Evolutionary conservation across 2,329 filamentous ascomycete genomes (phyloP).

Genomic region (Paracamarosporium sp.): DNA sequence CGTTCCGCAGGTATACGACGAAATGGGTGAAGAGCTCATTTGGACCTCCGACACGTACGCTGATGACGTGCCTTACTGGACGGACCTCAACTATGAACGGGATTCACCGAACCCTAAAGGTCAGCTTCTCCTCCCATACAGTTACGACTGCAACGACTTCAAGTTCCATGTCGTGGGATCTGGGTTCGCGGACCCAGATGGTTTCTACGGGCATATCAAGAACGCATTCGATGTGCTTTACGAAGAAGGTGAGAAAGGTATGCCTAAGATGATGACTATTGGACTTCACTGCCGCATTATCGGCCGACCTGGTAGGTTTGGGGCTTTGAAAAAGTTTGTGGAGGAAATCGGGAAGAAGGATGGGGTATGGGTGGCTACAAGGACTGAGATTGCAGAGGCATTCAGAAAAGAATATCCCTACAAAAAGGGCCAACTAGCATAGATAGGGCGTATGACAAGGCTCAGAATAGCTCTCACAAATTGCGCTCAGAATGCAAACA

Average conservation of each 20-base stretch:
- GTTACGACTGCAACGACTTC: constrained; percentile 64
- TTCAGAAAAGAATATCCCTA: constrained; percentile 59
- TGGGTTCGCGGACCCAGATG: constrained; percentile 55
- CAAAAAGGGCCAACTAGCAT: constrained; percentile 49
- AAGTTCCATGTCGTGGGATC: constrained; percentile 53
- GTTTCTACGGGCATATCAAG: constrained; percentile 57
- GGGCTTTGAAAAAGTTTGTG: constrained; percentile 60
- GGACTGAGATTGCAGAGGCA: constrained; percentile 60
- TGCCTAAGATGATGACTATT: constrained; percentile 65
- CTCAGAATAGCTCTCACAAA: not conserved
- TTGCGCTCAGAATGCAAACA: not conserved
- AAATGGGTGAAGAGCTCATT: constrained; percentile 59
- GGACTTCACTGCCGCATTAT: constrained; percentile 61
- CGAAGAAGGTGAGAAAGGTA: constrained; percentile 56
- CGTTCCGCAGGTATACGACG: constrained; percentile 58
- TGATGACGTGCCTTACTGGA: constrained; percentile 64
- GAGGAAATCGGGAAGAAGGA: constrained; percentile 61
- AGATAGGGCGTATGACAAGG: not conserved
- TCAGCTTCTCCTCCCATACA: constrained; percentile 62
- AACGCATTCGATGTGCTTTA: constrained; percentile 62
- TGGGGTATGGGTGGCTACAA: constrained; percentile 62
- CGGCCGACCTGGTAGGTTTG: constrained; percentile 60
- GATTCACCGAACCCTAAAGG: constrained; percentile 51
- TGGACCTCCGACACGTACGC: constrained; percentile 61
- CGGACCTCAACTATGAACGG: constrained; percentile 59